Conservation (phyloP, 1,284 basidiomycete species). For the Coriolopsis trogii region DNA sequence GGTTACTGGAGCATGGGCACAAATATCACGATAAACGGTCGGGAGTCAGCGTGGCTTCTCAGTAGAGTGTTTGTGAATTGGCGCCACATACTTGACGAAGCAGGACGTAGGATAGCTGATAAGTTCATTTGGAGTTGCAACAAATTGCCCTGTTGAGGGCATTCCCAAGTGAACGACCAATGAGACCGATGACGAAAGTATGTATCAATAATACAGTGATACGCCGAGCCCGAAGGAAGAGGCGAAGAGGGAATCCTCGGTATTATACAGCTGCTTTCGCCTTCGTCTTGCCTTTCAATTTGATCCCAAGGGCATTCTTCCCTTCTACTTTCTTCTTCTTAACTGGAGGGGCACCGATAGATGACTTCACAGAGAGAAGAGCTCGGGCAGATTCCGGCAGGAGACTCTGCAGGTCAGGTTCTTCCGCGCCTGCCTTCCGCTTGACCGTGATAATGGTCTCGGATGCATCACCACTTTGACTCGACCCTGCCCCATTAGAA, state of each 20-base stretch:
- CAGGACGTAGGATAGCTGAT: no score
- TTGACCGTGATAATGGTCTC: conserved; percentile 70
- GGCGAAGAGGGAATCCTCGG: no score
- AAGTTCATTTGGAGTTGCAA: no score
- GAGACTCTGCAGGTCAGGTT: conserved; percentile 73
- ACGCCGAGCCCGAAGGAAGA: no score
- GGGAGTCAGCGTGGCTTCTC: conserved; percentile 18
- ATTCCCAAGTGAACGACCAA: no score
- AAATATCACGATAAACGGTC: conserved; percentile 42
- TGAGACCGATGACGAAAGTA: no score
- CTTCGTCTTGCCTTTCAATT: conserved; percentile 56
- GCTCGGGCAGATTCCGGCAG: conserved; percentile 75
- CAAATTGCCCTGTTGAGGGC: no score
- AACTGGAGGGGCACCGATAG: conserved; percentile 39
- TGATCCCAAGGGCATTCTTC: conserved; percentile 73
- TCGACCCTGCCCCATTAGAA: conserved; percentile 19
- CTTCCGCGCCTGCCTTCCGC: conserved; percentile 72
- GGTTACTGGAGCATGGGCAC: conserved; percentile 55
- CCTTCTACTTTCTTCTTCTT: conserved; percentile 70
- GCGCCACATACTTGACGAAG: no score
- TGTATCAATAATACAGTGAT: no score
- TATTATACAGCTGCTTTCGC: conserved; percentile 11
- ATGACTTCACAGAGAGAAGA: conserved; percentile 49
- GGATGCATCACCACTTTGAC: conserved; percentile 27
- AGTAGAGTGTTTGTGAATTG: conserved; percentile 3